Evolutionary conservation across 768 basidiomycete genomes (phyloP).

Genomic region (Saitozyma podzolica): DNA sequence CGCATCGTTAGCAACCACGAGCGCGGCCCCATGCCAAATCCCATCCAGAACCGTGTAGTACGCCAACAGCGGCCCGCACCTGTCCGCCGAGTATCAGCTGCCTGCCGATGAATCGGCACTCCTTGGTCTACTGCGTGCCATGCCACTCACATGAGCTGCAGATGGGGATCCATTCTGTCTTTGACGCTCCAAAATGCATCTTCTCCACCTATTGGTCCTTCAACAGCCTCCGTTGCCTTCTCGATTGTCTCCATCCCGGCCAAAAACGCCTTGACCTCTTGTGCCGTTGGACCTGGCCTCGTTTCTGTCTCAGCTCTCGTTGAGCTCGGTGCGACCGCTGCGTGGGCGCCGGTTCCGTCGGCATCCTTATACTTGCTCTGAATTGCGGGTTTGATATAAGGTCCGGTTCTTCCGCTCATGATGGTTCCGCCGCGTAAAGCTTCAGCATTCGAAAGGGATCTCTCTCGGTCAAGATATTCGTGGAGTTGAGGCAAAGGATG

Average conservation of each 20-base stretch:
- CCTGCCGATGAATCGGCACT: background rate
- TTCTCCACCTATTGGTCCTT: constrained; percentile 14
- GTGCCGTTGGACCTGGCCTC: constrained; percentile 33
- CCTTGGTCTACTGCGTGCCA: background rate
- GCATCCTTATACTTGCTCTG: background rate
- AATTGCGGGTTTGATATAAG: constrained; percentile 3
- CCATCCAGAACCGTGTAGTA: constrained; percentile 82
- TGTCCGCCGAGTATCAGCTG: constrained; percentile 10
- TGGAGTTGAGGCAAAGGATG: constrained; percentile 39
- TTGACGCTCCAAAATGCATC: constrained; percentile 11
- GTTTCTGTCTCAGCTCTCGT: constrained; percentile 26
- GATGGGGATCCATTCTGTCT: constrained; percentile 70
- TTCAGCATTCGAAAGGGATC: too few species aligned
- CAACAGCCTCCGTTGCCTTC: constrained; percentile 1
- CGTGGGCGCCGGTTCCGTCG: constrained; percentile 2
- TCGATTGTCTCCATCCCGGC: background rate
- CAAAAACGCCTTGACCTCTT: constrained; percentile 25
- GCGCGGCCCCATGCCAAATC: constrained; percentile 83
- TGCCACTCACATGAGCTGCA: constrained; percentile 66
- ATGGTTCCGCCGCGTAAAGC: background rate
- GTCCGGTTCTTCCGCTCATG: constrained; percentile 8
- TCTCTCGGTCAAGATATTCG: constrained; percentile 25
- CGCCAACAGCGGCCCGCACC: constrained; percentile 84
- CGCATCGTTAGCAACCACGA: constrained; percentile 62
- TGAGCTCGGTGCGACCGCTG: background rate